Evolutionary conservation across 202 grass and related monocot species (phyloP), one percentile per base, ranked within the genome.

Genomic region (Schoenoplectus triqueter): DNA sequence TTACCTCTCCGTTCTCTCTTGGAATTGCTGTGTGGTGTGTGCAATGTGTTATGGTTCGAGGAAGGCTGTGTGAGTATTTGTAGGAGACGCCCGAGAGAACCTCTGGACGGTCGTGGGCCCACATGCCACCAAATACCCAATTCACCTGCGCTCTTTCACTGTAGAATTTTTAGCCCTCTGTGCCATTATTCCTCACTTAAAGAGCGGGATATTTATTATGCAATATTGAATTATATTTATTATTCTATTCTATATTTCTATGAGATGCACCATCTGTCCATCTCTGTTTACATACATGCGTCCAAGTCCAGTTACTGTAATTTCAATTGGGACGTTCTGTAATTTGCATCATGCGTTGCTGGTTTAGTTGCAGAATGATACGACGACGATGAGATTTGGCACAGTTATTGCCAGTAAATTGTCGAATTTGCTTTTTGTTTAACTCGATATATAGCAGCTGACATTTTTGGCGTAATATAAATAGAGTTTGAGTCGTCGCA

Each of bases 51-150:
- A n/a, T 64, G 64, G 80, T 59, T 83, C 7, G 17, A 59, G 64
- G 65, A 10, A 49, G 49, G 65, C 7, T n/a, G 81, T 55, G 81
- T 3, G 65, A 64, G 81, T 83, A 83, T 83, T 83, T 83, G 81
- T 83, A 83, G 81, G 81, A n/a, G 81, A 69, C 10, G 65, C 14
- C n/a, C 39, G 81, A 4, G 20, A 40, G 80, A 82, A 83, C 65
- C 48, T 70, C 20, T 42, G 7, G 6, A 83, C 81, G 13, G 65
- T 45, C 18, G 41, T 8, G 81, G 81, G 2, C 48, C 81, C 65
- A 52, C 15, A 69, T 0, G 21, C 63, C 81, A 83, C 64, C 48
- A 69, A 59, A 59, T 59, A 57, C 11, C 54, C 54, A 66, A 44
- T 68, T 54, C 63, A 52, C 47, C 31, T 4, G 7, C 4, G 7